These are phyloP conservation scores for Sisymbrium irio DNA, from an alignment of 345 rosid genomes.

Conservation along the genomic window DNA sequence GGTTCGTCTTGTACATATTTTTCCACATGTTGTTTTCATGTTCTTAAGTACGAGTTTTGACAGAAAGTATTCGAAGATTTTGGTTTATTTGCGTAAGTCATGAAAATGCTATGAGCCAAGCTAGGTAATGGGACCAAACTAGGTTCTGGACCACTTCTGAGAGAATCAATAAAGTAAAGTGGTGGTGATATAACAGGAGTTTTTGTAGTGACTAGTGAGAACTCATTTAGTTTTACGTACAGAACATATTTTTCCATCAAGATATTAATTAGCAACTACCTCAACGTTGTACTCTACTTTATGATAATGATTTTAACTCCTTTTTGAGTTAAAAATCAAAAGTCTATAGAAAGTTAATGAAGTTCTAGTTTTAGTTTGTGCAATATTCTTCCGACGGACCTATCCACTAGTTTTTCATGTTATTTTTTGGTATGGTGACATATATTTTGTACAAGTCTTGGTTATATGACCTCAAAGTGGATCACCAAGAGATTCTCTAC, in stretches of 20 bases:
- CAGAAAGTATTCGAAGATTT: not conserved
- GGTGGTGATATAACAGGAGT: not conserved
- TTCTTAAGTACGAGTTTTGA: not conserved
- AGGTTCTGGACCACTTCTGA: not conserved
- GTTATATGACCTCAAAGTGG: not conserved
- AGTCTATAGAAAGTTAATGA: not conserved
- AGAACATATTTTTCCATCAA: not conserved
- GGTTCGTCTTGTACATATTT: no score
- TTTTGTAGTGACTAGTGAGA: not conserved
- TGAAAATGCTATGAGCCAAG: not conserved
- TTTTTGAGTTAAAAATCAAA: not conserved
- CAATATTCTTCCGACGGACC: no score
- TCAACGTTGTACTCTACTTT: not conserved
- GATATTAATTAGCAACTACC: not conserved
- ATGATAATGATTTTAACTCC: not conserved
- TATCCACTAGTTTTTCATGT: no score
- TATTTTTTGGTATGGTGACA: not conserved
- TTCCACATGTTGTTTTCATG: not conserved
- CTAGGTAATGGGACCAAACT: not conserved
- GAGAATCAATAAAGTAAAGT: not conserved
- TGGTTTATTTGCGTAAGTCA: not conserved
- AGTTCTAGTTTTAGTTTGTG: not conserved
- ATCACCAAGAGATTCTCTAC: not conserved
- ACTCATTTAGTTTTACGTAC: not conserved
- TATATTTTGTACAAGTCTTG: not conserved